Percentiles rank a stretch among this genome's conserved stretches.
These are phyloP conservation scores for Plasmodium relictum DNA, from an alignment of 169 alveolate species.

Conservation along the genomic window DNA sequence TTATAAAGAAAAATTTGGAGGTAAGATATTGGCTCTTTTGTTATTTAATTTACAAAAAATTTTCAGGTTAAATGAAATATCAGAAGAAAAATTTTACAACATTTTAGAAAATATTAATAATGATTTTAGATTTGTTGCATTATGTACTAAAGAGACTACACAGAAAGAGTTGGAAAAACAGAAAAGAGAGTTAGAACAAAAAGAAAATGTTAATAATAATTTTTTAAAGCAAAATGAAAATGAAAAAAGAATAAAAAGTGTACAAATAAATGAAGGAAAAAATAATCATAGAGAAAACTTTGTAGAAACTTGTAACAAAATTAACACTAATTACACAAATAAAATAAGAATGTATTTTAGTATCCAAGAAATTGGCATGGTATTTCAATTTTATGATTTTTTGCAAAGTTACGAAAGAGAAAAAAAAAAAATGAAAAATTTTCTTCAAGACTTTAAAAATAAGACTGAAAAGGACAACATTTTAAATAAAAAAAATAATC, in stretches of 20 bases:
- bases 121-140: not conserved
- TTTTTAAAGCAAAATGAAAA: not conserved
- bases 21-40: slow-evolving; percentile 30
- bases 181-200: not conserved
- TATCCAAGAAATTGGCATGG: slow-evolving; percentile 70
- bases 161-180: no score
- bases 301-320: not conserved
- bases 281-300: not conserved
- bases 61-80: slow-evolving; percentile 6
- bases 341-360: slow-evolving; percentile 21
- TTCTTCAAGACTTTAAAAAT: not conserved
- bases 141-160: slow-evolving; percentile 6
- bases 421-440: not conserved
- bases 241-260: not conserved
- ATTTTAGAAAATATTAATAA: not conserved
- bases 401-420: slow-evolving; percentile 1
- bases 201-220: not conserved
- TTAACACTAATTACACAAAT: not conserved
- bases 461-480: not conserved
- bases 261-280: not conserved
- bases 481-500: not conserved
- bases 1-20: slow-evolving; percentile 3
- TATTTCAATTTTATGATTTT: slow-evolving; percentile 53
- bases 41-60: slow-evolving; percentile 37
- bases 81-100: not conserved